Base-by-base conservation (phyloP, 768 basidiomycete species). In the Lentinula guzmanii region DNA sequence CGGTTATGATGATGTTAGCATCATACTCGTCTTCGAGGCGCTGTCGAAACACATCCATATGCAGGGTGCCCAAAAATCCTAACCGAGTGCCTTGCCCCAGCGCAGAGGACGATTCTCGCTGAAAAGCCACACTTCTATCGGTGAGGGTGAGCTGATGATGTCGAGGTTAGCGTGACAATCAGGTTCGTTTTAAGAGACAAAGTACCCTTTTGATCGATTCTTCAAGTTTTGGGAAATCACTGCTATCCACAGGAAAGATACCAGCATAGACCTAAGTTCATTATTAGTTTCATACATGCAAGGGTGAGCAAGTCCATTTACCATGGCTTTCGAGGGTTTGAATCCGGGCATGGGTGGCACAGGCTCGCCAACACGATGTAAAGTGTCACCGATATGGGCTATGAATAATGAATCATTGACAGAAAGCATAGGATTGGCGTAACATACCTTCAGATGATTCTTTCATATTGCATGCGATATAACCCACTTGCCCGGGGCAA, bases 41-140 rank as follows among this genome's bases (percentile, higher is more conserved):
- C 70, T 99, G 97, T 21, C 95, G 88, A 73, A 94, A 93, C 42
- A 95, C 91, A 67, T 96, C 92, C 92, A 98, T 95, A 70, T 99
- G 97, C 61, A 99, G 75, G 5, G 94, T 93, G 1, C 97, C 97
- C 9, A 98, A 80, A 72, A 98, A 99, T 0, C 97, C 97, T 5
- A 99, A 83, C 48, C 97, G 84, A 70, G 89, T 93, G 7, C 97
- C 97, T 75, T 97, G 95, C 1, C 96, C 95, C 9, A 99, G 81
- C 9, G 97, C 97, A 5, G 91, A 85, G 0, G 96, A 98, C 0
- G 92, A 90, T 72, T 98, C 97, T 52, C 93, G 82, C 68, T 94
- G 91, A 8, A 95, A 80, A 16, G 92, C 89, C 9, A 99, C 94
- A 70, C 90, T 91, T 59, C 93, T 84, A 70, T 95, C 93, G 18